Percentiles rank a stretch among this genome's conserved stretches.
phyloP scores from a whole-genome alignment of 306 rosid species.

The Trifolium subterraneum region DNA sequence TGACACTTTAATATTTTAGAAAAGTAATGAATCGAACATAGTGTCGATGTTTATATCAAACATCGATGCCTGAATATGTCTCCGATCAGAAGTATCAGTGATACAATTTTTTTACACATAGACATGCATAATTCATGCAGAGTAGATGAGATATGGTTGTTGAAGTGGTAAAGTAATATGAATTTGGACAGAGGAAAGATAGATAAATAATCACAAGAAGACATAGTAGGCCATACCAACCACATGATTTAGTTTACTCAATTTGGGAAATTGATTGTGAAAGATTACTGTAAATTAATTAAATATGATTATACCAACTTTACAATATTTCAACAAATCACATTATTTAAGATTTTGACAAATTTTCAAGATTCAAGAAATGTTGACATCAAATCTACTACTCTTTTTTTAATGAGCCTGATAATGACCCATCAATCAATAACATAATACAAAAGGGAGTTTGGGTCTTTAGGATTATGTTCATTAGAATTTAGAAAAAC shows the following conservation, averaged over 20 bases:
- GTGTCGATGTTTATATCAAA: not conserved
- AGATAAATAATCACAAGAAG: slow-evolving; percentile 2
- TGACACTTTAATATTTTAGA: not conserved
- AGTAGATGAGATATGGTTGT: slow-evolving; percentile 62
- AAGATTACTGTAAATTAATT: slow-evolving; percentile 11
- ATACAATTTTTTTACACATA: not conserved
- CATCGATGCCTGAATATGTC: not conserved
- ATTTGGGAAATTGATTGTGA: slow-evolving; percentile 18
- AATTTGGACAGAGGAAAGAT: slow-evolving; percentile 15
- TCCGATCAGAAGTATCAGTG: not conserved
- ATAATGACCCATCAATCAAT: not conserved
- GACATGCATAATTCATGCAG: slow-evolving; percentile 51
- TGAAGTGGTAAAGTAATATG: slow-evolving; percentile 52
- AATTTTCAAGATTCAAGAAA: slow-evolving; percentile 28
- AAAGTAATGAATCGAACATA: not conserved
- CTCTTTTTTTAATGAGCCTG: slow-evolving; percentile 29
- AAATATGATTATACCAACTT: not conserved
- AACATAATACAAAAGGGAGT: not conserved
- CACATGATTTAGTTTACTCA: slow-evolving; percentile 9
- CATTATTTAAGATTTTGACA: slow-evolving; percentile 18
- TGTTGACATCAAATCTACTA: slow-evolving; percentile 34
- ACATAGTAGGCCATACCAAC: slow-evolving; percentile 25
- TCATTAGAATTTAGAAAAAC: not conserved
- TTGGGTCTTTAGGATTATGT: slow-evolving; percentile 25
- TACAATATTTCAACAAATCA: slow-evolving; percentile 16